Evolutionary conservation across 2,329 filamentous ascomycete genomes (phyloP).

Genomic region (Knoxdaviesia proteae): DNA sequence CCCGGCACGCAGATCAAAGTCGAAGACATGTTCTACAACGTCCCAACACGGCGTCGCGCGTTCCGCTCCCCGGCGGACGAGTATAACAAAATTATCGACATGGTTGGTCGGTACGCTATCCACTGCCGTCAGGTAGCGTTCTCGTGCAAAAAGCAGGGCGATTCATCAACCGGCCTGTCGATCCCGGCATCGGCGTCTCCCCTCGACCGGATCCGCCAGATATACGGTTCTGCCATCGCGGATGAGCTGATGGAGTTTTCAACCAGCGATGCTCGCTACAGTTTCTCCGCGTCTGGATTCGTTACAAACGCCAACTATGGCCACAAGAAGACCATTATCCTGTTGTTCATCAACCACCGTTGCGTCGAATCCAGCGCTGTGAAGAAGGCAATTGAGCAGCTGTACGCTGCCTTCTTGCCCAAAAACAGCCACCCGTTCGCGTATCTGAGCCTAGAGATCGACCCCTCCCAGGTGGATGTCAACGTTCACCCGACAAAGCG

Average conservation of each 20-base stretch:
- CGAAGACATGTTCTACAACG: constrained; percentile 93
- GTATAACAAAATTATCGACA: constrained; percentile 92
- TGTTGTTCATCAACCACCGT: constrained; percentile 93
- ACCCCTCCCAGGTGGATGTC: constrained; percentile 81
- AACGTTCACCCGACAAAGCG: constrained; percentile 95
- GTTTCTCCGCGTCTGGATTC: constrained; percentile 63
- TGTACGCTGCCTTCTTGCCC: constrained; percentile 68
- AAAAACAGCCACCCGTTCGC: constrained; percentile 89
- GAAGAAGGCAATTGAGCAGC: constrained; percentile 79
- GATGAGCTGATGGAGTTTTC: constrained; percentile 71
- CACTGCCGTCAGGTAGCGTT: constrained; percentile 86
- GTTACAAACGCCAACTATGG: constrained; percentile 89
- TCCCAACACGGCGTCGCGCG: constrained; percentile 68
- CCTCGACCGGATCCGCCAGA: constrained; percentile 71
- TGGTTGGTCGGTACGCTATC: constrained; percentile 81
- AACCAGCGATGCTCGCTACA: constrained; percentile 53
- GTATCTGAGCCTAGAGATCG: constrained; percentile 82
- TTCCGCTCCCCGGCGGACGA: constrained; percentile 87
- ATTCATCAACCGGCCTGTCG: constrained; percentile 63
- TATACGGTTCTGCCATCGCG: constrained; percentile 66
- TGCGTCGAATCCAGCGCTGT: constrained; percentile 77
- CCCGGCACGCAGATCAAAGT: constrained; percentile 89
- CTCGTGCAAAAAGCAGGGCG: constrained; percentile 90
- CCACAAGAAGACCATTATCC: constrained; percentile 67
- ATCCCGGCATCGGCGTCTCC: constrained; percentile 53